Evolutionary conservation across 306 rosid genomes (phyloP), one percentile per base, ranked within the genome.

Genomic region (Mucuna pruriens): DNA sequence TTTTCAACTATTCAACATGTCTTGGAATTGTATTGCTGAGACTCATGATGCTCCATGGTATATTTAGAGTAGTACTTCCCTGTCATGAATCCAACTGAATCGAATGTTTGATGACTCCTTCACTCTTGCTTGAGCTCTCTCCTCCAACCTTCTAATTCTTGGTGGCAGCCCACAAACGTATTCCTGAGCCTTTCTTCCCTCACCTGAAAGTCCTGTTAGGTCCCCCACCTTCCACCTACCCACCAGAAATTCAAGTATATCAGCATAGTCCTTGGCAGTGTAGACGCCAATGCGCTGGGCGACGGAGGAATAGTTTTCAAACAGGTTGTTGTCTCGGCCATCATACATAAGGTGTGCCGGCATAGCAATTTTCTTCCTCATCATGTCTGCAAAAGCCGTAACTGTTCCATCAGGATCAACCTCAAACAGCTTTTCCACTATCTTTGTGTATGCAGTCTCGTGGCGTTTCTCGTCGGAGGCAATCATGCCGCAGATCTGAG

Each of bases 391-490:
- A 80, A 94, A 94, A 1, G 94, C 89, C 61, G 82, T 3, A 0
- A 94, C 90, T 6, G 97, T 88, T 23, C 90, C 97, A 78, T 94
- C 94, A 3, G 97, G 95, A 79, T 94, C 98, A 25, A 94, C 64
- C 90, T 92, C 97, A 78, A 92, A 90, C 54, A 94, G 89, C 95
- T 94, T 94, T 52, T 92, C 95, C 9, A 82, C 95, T 7, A 92
- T 94, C 88, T 92, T 94, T 45, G 98, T 94, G 86, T 94, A 94
- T 46, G 98, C 98, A 13, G 95, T 90, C 85, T 92, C 98, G 7
- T 94, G 98, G 64, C 98, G 97, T 87, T 87, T 94, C 91, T 94
- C 98, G 54, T 94, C 98, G 4, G 98, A 71, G 6, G 98, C 98
- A 29, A 94, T 94, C 83, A 88, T 76, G 66, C 98, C 98, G 11